Conservation (phyloP, 768 basidiomycete species). For the Aureoboletus auriporus region DNA sequence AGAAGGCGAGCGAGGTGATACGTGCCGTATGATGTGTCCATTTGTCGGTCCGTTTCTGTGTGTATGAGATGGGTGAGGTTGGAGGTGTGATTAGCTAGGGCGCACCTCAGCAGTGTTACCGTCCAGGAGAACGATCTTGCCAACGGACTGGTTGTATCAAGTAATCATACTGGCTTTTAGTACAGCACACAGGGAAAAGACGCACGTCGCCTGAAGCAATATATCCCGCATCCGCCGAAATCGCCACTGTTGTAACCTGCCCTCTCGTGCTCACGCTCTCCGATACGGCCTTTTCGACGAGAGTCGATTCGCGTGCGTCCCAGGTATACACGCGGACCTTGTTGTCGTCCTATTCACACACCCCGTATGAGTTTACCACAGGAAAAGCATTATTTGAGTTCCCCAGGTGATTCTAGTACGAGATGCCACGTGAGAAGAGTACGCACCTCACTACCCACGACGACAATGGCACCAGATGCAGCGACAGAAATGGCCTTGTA, state of each 20-base stretch:
- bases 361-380: neutral
- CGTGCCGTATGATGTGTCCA: slow-evolving; percentile 89
- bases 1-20: slow-evolving; percentile 58
- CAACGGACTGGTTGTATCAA: slow-evolving; percentile 53
- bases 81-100: neutral
- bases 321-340: slow-evolving; percentile 74
- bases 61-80: neutral
- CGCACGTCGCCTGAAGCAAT: slow-evolving; percentile 87
- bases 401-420: neutral
- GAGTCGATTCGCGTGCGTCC: slow-evolving; percentile 49
- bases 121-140: slow-evolving; percentile 78
- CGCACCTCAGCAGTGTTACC: slow-evolving; percentile 53
- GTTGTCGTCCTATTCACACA: slow-evolving; percentile 47
- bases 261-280: slow-evolving; percentile 59
- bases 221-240: slow-evolving; percentile 71
- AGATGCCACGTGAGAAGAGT: too few relatives aligned
- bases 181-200: neutral
- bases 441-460: slow-evolving; percentile 73
- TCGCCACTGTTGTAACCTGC: slow-evolving; percentile 66
- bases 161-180: too few relatives aligned
- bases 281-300: slow-evolving; percentile 54
- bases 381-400: neutral
- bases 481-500: slow-evolving; percentile 58
- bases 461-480: slow-evolving; percentile 48
- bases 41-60: slow-evolving; percentile 60